phyloP scores from a whole-genome alignment of 2,329 filamentous ascomycete species.

The Xylariaceae sp. region DNA sequence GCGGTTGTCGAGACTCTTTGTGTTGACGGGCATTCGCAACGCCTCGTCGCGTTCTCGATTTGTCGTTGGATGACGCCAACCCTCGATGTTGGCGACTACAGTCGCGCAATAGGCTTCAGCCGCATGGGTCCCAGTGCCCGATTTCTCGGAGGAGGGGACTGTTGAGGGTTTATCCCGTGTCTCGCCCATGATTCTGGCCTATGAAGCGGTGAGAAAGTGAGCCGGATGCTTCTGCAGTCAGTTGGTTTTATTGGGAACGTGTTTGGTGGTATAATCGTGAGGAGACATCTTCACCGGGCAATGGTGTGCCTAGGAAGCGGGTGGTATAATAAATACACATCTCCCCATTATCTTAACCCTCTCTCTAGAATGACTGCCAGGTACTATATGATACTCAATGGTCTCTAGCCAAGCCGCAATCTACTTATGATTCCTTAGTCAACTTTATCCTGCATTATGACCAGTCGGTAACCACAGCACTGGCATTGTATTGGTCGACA shows the following conservation, averaged over 20 bases:
- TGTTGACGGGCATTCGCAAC: conserved; percentile 6
- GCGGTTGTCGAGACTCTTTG: conserved; percentile 17
- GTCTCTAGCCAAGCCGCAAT: too few relatives aligned
- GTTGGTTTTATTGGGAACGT: background rate
- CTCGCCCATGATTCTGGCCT: background rate
- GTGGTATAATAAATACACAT: too few relatives aligned
- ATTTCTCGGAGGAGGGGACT: background rate
- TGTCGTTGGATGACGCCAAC: conserved; percentile 4
- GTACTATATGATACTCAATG: too few relatives aligned
- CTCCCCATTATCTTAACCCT: too few relatives aligned
- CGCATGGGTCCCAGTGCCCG: conserved; percentile 1
- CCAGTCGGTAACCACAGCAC: background rate
- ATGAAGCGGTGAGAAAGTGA: background rate
- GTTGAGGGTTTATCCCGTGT: conserved; percentile 2
- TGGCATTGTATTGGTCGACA: too few relatives aligned
- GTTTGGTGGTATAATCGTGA: background rate
- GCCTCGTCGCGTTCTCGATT: conserved; percentile 4
- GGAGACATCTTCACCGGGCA: background rate
- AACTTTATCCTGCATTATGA: background rate
- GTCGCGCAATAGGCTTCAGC: conserved; percentile 22
- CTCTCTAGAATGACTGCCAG: too few relatives aligned
- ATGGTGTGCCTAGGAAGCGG: too few relatives aligned
- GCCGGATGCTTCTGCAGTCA: background rate
- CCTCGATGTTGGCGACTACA: conserved; percentile 23
- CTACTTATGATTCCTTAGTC: too few relatives aligned